Evolutionary conservation across 176 grass and related monocot genomes (phyloP), one percentile per base, ranked within the genome.

Genomic region (Oryza punctata): DNA sequence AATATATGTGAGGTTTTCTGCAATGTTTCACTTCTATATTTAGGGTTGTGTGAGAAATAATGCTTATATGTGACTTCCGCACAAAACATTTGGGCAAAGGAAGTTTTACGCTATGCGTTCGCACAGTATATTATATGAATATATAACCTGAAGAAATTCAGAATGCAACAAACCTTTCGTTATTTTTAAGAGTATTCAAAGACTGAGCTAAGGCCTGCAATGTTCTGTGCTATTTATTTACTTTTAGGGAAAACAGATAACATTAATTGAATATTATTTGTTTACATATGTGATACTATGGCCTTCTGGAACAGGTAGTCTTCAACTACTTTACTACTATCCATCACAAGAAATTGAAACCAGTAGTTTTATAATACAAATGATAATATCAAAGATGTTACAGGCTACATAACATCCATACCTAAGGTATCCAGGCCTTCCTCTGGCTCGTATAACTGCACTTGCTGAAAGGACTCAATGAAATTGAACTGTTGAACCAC

Each of bases 401-500:
- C 30, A 8, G 69, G 14, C 2, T 47, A 49, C 73, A 18, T 78
- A 43, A 78, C 35, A 84, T 82, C 43, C 80, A 76, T 78, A 99
- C 96, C 91, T 92, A 87, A 66, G 69, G 75, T 23, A 59, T 69
- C 90, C 40, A 80, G 80, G 49, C 66, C 76, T 44, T 75, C n/a
- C 81, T 90, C 92, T 54, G 87, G 80, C 38, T 93, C 84, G 54
- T 90, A 96, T 72, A 87, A 87, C 10, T 78, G 89, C 79, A 96
- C 93, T 47, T 80, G 81, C 25, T 92, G 75, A 76, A 71, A 84
- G 37, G 69, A 86, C 73, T 86, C 85, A 4, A 99, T 84, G 73
- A 99, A 99, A 83, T 96, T 94, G 38, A 99, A 76, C 80, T 96
- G 54, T 60, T 96, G 83, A 90, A 96, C 96, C 10, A 90, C 87